Conservation (phyloP, 2,329 filamentous ascomycete genomes). For the Drechslera avenae region DNA sequence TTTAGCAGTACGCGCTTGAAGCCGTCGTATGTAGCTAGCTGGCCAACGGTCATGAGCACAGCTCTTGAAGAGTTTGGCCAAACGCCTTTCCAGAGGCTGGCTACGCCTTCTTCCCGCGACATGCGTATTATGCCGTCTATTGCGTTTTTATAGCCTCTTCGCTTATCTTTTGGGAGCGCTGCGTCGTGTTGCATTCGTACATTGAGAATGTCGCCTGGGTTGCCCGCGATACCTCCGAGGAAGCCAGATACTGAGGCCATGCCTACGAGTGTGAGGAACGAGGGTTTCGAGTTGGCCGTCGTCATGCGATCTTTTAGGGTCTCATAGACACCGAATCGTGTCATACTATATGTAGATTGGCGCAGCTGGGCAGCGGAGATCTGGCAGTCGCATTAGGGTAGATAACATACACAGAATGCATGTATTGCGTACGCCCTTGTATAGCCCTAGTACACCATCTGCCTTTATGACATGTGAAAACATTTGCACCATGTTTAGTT, state of each 20-base stretch:
- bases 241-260: constrained; percentile 86
- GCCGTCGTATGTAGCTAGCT: constrained; percentile 82
- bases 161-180: constrained; percentile 71
- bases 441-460: constrained; percentile 80
- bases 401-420: not conserved
- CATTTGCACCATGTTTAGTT: constrained; percentile 80
- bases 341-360: constrained; percentile 92
- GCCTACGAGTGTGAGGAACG: constrained; percentile 76
- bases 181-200: constrained; percentile 97
- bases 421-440: constrained; percentile 69
- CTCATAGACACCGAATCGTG: constrained; percentile 95
- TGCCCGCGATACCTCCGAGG: constrained; percentile 85
- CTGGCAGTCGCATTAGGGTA: constrained; percentile 40
- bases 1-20: constrained; percentile 74
- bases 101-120: constrained; percentile 79
- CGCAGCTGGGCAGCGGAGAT: constrained; percentile 91
- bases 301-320: constrained; percentile 78
- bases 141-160: constrained; percentile 88
- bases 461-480: constrained; percentile 78
- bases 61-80: constrained; percentile 82
- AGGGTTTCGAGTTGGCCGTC: constrained; percentile 59
- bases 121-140: constrained; percentile 85
- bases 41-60: constrained; percentile 84
- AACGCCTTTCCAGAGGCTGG: constrained; percentile 80
- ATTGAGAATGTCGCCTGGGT: constrained; percentile 94